A percentile compares a stretch with the other conserved stretches of the same genome.
Evolutionary conservation across 805 yeast species (phyloP).

Genomic region (Candida nitratophila): DNA sequence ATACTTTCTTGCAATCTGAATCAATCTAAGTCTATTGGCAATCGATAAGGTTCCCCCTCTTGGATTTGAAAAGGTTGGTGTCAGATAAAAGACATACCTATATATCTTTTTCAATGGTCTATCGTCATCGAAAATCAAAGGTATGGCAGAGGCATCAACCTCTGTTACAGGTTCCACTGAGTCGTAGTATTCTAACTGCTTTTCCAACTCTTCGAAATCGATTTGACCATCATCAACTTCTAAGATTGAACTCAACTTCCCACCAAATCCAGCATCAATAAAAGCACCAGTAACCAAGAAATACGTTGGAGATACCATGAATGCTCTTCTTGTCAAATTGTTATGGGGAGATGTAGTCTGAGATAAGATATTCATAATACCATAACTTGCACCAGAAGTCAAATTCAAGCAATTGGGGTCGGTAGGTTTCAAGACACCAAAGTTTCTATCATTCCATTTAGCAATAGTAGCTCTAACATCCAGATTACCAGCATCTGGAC

Average conservation of each 20-base stretch:
- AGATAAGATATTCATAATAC: constrained; percentile 56
- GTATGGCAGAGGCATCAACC: constrained; percentile 15
- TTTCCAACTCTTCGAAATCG: constrained; percentile 45
- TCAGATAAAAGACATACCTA: constrained; percentile 63
- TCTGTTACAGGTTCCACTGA: constrained; percentile 10
- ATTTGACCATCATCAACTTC: constrained; percentile 46
- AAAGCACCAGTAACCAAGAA: constrained; percentile 67
- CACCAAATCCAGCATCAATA: constrained; percentile 71
- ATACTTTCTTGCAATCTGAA: constrained; percentile 64
- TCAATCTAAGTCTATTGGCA: constrained; percentile 41
- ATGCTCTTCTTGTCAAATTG: constrained; percentile 60
- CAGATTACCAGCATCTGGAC: constrained; percentile 67
- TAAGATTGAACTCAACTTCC: constrained; percentile 55
- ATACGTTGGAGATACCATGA: constrained; percentile 76
- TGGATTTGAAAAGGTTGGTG: constrained; percentile 79
- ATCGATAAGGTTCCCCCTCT: constrained; percentile 57
- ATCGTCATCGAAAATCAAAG: constrained; percentile 28
- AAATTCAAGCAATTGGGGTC: constrained; percentile 52
- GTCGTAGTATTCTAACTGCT: constrained; percentile 35
- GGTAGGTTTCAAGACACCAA: constrained; percentile 24
- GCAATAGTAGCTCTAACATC: constrained; percentile 51
- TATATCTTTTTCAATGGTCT: constrained; percentile 46
- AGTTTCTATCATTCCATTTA: constrained; percentile 42
- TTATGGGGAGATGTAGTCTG: constrained; percentile 58
- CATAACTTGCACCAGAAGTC: constrained; percentile 81